Evolutionary conservation across 768 basidiomycete genomes (phyloP).

Genomic region (Termitomyces sp.): DNA sequence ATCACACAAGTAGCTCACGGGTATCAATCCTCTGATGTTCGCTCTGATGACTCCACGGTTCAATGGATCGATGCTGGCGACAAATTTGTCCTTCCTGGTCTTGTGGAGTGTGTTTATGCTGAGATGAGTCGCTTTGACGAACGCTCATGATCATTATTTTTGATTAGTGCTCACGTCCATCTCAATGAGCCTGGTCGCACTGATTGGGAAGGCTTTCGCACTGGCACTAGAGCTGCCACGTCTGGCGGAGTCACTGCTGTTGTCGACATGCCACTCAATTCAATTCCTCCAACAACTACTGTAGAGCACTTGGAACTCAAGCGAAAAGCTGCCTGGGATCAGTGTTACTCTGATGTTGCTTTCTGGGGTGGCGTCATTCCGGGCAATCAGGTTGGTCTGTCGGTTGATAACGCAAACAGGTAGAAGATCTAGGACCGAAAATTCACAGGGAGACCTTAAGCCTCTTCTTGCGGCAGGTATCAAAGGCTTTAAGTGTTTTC

Average conservation of each 20-base stretch:
- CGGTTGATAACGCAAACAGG: background rate
- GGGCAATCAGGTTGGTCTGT: conserved; percentile 66
- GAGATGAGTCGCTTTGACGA: conserved; percentile 4
- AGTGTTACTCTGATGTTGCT: conserved; percentile 79
- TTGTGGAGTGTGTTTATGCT: conserved; percentile 63
- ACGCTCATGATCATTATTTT: conserved; percentile 2
- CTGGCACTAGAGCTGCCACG: conserved; percentile 86
- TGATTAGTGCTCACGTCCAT: conserved; percentile 79
- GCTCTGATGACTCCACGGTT: conserved; percentile 26
- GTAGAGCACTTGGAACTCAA: conserved; percentile 72
- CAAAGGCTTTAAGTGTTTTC: conserved; percentile 95
- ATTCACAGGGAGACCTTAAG: conserved; percentile 59
- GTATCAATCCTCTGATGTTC: conserved; percentile 27
- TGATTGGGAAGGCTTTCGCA: conserved; percentile 92
- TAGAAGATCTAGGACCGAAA: background rate
- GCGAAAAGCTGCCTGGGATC: conserved; percentile 62
- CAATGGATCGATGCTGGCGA: conserved; percentile 54
- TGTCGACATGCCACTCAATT: conserved; percentile 98
- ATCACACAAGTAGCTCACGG: conserved; percentile 46
- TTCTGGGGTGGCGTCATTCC: conserved; percentile 98
- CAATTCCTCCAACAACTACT: conserved; percentile 93
- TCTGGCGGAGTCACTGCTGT: conserved; percentile 95
- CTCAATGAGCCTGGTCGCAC: conserved; percentile 92
- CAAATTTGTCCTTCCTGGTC: conserved; percentile 66
- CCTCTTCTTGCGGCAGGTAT: conserved; percentile 80